These are phyloP conservation scores for Spongospora subterranea DNA, from an alignment of 208 protist species.

Conservation along the genomic window DNA sequence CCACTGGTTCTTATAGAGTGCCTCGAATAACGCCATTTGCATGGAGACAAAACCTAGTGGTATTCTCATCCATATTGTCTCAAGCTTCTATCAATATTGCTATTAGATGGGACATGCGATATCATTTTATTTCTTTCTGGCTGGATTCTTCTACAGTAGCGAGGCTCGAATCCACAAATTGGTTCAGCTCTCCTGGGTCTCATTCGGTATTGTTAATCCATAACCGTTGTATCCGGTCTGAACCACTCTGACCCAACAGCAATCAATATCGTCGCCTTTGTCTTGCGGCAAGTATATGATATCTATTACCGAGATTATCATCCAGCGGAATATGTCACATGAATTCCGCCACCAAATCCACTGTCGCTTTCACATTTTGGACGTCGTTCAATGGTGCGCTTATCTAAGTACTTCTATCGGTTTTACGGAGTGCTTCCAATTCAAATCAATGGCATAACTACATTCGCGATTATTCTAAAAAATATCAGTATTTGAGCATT, in stretches of 20 bases:
- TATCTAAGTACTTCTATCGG: too few species aligned
- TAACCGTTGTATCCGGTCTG: too few species aligned
- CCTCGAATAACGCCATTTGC: neutral
- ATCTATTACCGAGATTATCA: neutral
- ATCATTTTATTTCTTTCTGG: neutral
- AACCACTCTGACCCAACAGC: too few species aligned
- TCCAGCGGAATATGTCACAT: neutral
- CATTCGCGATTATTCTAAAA: too few species aligned
- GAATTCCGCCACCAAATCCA: neutral
- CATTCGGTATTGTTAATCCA: neutral
- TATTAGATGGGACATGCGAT: neutral
- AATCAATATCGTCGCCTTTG: neutral
- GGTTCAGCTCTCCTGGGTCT: neutral
- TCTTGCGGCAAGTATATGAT: neutral
- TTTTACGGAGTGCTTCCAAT: too few species aligned
- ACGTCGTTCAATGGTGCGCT: too few species aligned
- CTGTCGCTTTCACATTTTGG: neutral
- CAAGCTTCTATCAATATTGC: neutral
- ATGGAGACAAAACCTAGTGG: neutral
- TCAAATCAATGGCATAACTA: too few species aligned
- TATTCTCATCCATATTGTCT: constrained; percentile 2
- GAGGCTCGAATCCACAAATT: neutral
- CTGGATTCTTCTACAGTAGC: neutral
- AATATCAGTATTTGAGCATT: too few species aligned
- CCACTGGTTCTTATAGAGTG: neutral